Evolutionary conservation across 495 filamentous ascomycete genomes (phyloP).

Genomic region (Aspergillus panamensis): DNA sequence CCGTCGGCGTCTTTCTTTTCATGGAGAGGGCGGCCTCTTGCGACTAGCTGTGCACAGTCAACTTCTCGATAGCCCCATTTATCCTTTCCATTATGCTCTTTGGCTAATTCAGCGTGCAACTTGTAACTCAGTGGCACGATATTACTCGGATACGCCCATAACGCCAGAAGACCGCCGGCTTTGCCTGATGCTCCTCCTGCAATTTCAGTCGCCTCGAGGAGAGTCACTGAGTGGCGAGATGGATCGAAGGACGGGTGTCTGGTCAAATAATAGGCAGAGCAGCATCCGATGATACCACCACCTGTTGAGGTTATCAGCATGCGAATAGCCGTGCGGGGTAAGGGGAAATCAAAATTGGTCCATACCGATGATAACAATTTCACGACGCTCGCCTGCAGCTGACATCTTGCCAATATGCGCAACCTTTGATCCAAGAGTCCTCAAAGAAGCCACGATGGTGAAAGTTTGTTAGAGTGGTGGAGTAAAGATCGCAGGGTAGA

Average conservation of each 20-base stretch:
- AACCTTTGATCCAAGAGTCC: slow-evolving; percentile 18
- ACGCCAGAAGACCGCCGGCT: slow-evolving; percentile 83
- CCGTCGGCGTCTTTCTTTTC: slow-evolving; percentile 34
- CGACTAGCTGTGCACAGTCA: slow-evolving; percentile 68
- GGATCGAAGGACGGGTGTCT: slow-evolving; percentile 83
- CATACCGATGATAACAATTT: slow-evolving; percentile 70
- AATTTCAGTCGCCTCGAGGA: slow-evolving; percentile 84
- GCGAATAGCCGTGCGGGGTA: slow-evolving; percentile 29
- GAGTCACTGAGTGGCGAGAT: slow-evolving; percentile 69
- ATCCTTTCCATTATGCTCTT: slow-evolving; percentile 74
- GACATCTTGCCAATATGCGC: slow-evolving; percentile 35
- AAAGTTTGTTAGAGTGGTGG: slow-evolving; percentile 4
- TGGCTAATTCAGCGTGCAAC: slow-evolving; percentile 79
- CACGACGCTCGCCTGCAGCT: slow-evolving; percentile 41
- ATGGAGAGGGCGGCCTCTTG: slow-evolving; percentile 47
- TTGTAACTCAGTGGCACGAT: slow-evolving; percentile 85
- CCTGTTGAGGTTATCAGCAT: slow-evolving; percentile 48
- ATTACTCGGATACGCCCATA: slow-evolving; percentile 87
- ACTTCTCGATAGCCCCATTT: slow-evolving; percentile 86
- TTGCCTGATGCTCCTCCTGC: slow-evolving; percentile 93
- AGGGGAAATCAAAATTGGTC: slow-evolving; percentile 12
- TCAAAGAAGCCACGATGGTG: slow-evolving; percentile 30
- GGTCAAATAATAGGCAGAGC: slow-evolving; percentile 89
- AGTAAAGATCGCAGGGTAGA: neutral
- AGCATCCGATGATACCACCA: slow-evolving; percentile 92